Conservation (phyloP, 2,329 filamentous ascomycete species). For the Eurotiales sp. region DNA sequence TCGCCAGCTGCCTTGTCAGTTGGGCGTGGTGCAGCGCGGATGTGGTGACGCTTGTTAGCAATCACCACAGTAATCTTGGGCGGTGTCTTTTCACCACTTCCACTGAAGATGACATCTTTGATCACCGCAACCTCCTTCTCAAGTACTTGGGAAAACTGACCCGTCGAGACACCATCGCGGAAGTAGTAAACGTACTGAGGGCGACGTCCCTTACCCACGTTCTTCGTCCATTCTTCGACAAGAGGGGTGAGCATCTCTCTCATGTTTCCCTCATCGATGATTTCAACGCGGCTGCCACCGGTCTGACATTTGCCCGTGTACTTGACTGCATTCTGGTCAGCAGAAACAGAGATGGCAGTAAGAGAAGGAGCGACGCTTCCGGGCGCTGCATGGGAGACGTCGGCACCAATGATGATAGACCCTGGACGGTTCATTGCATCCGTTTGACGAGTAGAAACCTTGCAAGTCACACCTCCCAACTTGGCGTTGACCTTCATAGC, state of each 20-base stretch:
- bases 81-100: slow-evolving; percentile 32
- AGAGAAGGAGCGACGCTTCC: slow-evolving; percentile 68
- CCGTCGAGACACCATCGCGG: slow-evolving; percentile 86
- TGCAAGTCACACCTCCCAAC: slow-evolving; percentile 74
- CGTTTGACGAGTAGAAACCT: slow-evolving; percentile 44
- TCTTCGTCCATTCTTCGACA: slow-evolving; percentile 60
- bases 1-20: slow-evolving; percentile 55
- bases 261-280: slow-evolving; percentile 67
- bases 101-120: slow-evolving; percentile 54
- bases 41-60: slow-evolving; percentile 89
- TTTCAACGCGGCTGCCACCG: slow-evolving; percentile 78
- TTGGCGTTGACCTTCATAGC: slow-evolving; percentile 97
- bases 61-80: slow-evolving; percentile 81
- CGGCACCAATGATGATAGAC: slow-evolving; percentile 84
- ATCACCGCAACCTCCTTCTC: slow-evolving; percentile 72
- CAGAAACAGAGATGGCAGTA: slow-evolving; percentile 80
- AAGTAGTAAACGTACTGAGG: slow-evolving; percentile 85
- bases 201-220: slow-evolving; percentile 48
- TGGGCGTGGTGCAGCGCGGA: slow-evolving; percentile 79
- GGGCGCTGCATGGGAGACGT: slow-evolving; percentile 80
- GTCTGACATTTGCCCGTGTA: slow-evolving; percentile 78
- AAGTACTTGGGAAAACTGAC: slow-evolving; percentile 77
- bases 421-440: slow-evolving; percentile 31
- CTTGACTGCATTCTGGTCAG: slow-evolving; percentile 65
- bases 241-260: slow-evolving; percentile 63